A percentile compares a stretch with the other conserved stretches of the same genome.
Evolutionary conservation across 1,139 yeast genomes (phyloP).

Genomic region (Fermentozyma sake): DNA sequence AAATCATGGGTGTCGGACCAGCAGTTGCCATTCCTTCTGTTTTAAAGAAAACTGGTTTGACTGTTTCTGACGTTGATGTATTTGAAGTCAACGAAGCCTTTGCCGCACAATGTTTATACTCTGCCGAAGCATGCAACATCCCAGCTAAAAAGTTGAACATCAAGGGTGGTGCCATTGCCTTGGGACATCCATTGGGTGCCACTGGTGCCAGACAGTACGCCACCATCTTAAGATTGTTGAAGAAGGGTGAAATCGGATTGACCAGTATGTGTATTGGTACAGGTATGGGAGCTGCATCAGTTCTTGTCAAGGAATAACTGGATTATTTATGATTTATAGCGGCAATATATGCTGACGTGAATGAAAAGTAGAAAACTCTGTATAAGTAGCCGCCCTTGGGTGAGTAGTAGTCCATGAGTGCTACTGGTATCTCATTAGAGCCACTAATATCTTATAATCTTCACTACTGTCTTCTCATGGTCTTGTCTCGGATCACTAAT

Average conservation of each 20-base stretch:
- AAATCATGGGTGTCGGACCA: slow-evolving; percentile 96
- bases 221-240: slow-evolving; percentile 75
- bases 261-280: slow-evolving; percentile 97
- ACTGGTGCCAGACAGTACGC: slow-evolving; percentile 96
- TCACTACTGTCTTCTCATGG: no score
- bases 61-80: slow-evolving; percentile 61
- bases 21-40: slow-evolving; percentile 88
- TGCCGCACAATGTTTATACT: slow-evolving; percentile 88
- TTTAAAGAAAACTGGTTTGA: slow-evolving; percentile 60
- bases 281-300: slow-evolving; percentile 97
- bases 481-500: no score
- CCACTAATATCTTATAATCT: no score
- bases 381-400: no score
- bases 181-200: slow-evolving; percentile 94
- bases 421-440: no score
- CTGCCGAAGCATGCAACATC: slow-evolving; percentile 61
- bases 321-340: slow-evolving; percentile 3
- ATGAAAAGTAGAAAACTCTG: no score
- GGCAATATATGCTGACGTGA: no score
- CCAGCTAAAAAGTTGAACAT: slow-evolving; percentile 76
- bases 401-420: no score
- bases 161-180: slow-evolving; percentile 93
- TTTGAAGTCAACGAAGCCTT: slow-evolving; percentile 95
- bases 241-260: slow-evolving; percentile 79
- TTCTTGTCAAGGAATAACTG: slow-evolving; percentile 53